Percentiles rank a stretch among this genome's conserved stretches.
These are phyloP conservation scores for Lentinula boryana DNA, from an alignment of 768 basidiomycete genomes.

Conservation along the genomic window DNA sequence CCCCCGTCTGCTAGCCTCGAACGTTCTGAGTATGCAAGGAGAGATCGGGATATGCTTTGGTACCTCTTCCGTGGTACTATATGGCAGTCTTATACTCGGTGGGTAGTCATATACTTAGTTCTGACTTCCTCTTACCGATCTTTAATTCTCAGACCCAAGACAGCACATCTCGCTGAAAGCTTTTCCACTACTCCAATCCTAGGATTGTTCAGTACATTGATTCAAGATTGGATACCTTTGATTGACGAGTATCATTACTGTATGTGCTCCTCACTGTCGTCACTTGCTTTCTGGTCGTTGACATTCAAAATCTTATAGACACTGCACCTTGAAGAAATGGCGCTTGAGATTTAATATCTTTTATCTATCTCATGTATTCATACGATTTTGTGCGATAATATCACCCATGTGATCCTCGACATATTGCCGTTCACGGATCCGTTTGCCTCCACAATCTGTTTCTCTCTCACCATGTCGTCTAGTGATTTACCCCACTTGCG, in stretches of 20 bases:
- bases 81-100: constrained; percentile 79
- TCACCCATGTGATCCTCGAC: neutral
- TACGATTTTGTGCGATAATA: neutral
- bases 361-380: neutral
- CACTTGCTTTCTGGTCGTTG: neutral
- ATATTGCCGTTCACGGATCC: neutral
- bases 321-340: constrained; percentile 34
- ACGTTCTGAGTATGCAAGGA: constrained; percentile 71
- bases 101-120: constrained; percentile 13
- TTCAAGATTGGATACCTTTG: constrained; percentile 84
- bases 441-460: neutral
- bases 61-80: constrained; percentile 83
- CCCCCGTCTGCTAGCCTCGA: constrained; percentile 59
- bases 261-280: constrained; percentile 27
- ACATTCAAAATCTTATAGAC: constrained; percentile 12
- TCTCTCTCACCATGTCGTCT: constrained; percentile 18
- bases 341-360: neutral
- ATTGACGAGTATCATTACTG: constrained; percentile 92
- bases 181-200: constrained; percentile 56
- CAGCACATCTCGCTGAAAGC: constrained; percentile 55
- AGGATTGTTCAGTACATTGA: constrained; percentile 60
- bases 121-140: neutral
- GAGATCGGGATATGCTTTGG: constrained; percentile 80
- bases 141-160: constrained; percentile 56
- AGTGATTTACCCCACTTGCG: constrained; percentile 31